Base-by-base conservation (phyloP, 2,329 filamentous ascomycete genomes). In the Fusarium sp. region DNA sequence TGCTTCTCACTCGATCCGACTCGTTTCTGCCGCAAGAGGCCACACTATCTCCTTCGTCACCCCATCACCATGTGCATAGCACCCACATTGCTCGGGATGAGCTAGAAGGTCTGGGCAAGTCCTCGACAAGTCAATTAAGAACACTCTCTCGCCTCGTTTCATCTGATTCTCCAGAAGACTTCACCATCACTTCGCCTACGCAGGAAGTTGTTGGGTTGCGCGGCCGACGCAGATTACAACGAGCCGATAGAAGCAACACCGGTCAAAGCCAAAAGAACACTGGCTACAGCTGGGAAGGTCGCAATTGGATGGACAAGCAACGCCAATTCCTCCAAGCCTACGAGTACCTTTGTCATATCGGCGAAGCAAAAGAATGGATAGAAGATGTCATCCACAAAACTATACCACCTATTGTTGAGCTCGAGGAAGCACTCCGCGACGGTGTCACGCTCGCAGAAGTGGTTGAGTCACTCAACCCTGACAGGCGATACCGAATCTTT, bases 291-390 rank as follows among this genome's bases (percentile, higher is more conserved):
- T 96, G 94, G 91, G 89, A 93, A 68, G 90, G 90, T 21, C 89
- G 92, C 51, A 97, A 95, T 78, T 99, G 96, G 96, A 99, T 99
- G 95, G 96, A 99, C 79, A 96, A 97, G 78, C 95, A 99, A 78
- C 89, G 96, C 26, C 95, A 98, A 78, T 98, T 98, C 76, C 82
- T 99, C 55, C 93, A 97, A 79, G 96, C 96, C 9, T 99, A 99
- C 77, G 96, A 99, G 79, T 99, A 99, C 78, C 90, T 99, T 39
- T 99, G 96, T 78, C 96, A 99, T 77, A 98, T 99, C 71, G 96
- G 96, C 78, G 96, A 99, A 83, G 96, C 96, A 23, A 98, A 98
- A 78, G 95, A 98, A 80, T 99, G 96, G 96, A 97, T 99, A 71
- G 96, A 99, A 77, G 85, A 97, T 77, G 89, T 98, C 63, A 93